Percentiles rank a stretch among this genome's conserved stretches.
phyloP scores from a whole-genome alignment of 306 rosid genomes.

The Sicyos edulis region DNA sequence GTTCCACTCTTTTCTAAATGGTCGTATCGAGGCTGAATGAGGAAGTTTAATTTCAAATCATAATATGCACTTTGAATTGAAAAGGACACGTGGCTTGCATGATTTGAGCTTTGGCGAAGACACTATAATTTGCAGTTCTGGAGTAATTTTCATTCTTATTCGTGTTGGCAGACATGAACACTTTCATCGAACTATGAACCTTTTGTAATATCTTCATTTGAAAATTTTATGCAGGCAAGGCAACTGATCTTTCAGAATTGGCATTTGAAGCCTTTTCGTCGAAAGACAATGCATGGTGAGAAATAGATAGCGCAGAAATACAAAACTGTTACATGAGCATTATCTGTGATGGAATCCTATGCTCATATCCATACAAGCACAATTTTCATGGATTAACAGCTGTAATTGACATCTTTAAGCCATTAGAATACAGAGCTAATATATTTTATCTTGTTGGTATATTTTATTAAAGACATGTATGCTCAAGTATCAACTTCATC shows the following conservation, averaged over 20 bases:
- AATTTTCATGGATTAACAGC: not conserved
- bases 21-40: not conserved
- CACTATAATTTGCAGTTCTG: not conserved
- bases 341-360: not conserved
- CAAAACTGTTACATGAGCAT: not conserved
- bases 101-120: not conserved
- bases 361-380: not conserved
- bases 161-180: not conserved
- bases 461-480: not conserved
- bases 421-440: not conserved
- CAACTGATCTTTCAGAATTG: slow-evolving; percentile 41
- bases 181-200: not conserved
- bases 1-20: not conserved
- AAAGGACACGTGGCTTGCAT: not conserved
- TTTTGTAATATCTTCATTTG: not conserved
- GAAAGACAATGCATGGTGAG: slow-evolving; percentile 88
- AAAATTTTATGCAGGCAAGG: slow-evolving; percentile 36
- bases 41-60: not conserved
- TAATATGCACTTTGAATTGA: not conserved
- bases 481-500: not conserved
- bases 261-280: slow-evolving; percentile 65
- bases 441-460: not conserved
- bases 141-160: not conserved
- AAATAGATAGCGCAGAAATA: slow-evolving; percentile 20
- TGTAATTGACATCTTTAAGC: slow-evolving; percentile 5